These are phyloP conservation scores for Begonia masoniana DNA, from an alignment of 306 rosid genomes.

Conservation along the genomic window DNA sequence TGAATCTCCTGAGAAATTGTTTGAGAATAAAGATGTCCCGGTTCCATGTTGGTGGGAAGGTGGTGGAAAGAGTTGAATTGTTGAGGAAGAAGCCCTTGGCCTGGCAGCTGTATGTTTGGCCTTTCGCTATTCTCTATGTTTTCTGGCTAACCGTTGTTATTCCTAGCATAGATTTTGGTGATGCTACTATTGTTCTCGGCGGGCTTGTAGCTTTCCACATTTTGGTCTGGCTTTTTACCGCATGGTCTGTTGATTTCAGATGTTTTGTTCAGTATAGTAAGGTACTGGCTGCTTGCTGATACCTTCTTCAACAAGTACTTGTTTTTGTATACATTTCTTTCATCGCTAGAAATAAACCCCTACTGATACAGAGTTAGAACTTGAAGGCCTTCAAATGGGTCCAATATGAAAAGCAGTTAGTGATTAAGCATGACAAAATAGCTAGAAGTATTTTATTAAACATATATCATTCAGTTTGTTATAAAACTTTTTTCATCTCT, in stretches of 20 bases:
- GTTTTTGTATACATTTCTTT: not conserved
- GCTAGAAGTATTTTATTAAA: too few relatives aligned
- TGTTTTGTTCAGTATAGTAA: conserved; percentile 61
- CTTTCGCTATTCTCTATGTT: conserved; percentile 44
- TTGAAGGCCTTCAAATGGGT: too few relatives aligned
- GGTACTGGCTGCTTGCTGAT: conserved; percentile 27
- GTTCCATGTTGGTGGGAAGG: conserved; percentile 86
- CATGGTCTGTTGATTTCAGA: conserved; percentile 89
- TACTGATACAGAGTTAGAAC: too few relatives aligned
- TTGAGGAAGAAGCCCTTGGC: conserved; percentile 49
- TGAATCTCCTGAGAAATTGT: not conserved
- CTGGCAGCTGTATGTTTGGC: conserved; percentile 81
- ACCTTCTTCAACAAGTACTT: not conserved
- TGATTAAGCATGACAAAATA: too few relatives aligned
- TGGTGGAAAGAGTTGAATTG: conserved; percentile 71
- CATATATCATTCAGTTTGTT: too few relatives aligned
- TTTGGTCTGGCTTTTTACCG: conserved; percentile 74
- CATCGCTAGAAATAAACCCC: not conserved
- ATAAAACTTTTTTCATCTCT: too few relatives aligned
- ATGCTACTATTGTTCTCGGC: conserved; percentile 60
- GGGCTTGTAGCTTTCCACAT: conserved; percentile 53
- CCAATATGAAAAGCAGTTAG: too few relatives aligned
- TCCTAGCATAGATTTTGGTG: conserved; percentile 66
- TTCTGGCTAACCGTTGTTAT: conserved; percentile 41
- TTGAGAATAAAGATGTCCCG: conserved; percentile 38